phyloP scores from a whole-genome alignment of 306 rosid genomes.

The Macrotyloma uniflorum region DNA sequence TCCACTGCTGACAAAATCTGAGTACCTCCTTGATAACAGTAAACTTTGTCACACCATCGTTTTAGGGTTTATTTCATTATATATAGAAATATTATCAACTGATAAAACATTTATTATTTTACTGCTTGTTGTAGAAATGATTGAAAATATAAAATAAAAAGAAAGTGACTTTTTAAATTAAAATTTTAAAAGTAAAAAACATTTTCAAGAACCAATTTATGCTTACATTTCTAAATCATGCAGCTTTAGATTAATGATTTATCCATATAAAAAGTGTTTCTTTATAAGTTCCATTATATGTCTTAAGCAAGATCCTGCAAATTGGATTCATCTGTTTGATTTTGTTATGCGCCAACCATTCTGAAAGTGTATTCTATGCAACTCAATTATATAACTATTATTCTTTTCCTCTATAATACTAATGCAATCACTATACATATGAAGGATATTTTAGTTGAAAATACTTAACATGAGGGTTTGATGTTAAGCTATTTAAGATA shows the following conservation, averaged over 20 bases:
- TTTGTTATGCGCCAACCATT: constrained; percentile 14
- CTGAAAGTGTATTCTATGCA: background rate
- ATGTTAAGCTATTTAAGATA: background rate
- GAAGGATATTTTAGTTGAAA: background rate
- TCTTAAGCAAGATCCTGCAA: constrained; percentile 24
- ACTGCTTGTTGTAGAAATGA: background rate
- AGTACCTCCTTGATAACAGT: background rate
- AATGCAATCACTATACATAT: too few relatives aligned
- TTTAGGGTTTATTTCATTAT: background rate
- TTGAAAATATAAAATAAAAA: background rate
- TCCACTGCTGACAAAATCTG: constrained; percentile 21
- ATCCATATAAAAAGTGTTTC: background rate
- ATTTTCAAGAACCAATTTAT: background rate
- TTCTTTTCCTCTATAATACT: too few relatives aligned
- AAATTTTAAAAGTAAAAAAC: background rate
- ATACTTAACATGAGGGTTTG: background rate
- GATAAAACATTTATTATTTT: background rate
- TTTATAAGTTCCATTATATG: background rate
- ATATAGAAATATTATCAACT: background rate
- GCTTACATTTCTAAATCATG: constrained; percentile 27
- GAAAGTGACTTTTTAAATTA: background rate
- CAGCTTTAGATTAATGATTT: constrained; percentile 17
- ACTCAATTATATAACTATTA: too few relatives aligned
- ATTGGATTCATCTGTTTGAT: constrained; percentile 4
- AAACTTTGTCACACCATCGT: background rate